These are phyloP conservation scores for Cicer yamashitae DNA, from an alignment of 306 rosid genomes.

Conservation along the genomic window DNA sequence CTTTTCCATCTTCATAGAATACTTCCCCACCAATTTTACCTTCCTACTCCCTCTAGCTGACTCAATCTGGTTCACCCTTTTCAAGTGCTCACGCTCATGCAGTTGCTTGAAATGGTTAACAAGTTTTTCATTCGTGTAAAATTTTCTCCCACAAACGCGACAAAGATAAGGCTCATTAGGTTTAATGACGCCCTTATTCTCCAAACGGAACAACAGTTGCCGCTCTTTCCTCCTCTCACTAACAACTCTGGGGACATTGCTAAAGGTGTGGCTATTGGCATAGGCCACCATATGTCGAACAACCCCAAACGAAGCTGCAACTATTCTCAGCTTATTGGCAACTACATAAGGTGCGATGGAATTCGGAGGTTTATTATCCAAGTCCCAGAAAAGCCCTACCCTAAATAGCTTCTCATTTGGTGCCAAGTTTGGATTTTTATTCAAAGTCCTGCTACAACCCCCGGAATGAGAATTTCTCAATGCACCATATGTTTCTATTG, in stretches of 20 bases:
- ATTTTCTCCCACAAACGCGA: slow-evolving; percentile 79
- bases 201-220: slow-evolving; percentile 53
- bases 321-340: slow-evolving; percentile 69
- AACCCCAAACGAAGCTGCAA: slow-evolving; percentile 72
- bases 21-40: slow-evolving; percentile 78
- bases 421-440: slow-evolving; percentile 21
- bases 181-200: slow-evolving; percentile 65
- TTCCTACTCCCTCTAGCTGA: slow-evolving; percentile 74
- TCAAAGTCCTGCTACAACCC: slow-evolving; percentile 9
- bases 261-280: slow-evolving; percentile 64
- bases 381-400: slow-evolving; percentile 89
- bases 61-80: slow-evolving; percentile 75
- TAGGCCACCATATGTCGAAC: slow-evolving; percentile 75
- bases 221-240: slow-evolving; percentile 61
- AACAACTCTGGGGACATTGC: slow-evolving; percentile 59
- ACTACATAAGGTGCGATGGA: slow-evolving; percentile 71
- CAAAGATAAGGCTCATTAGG: slow-evolving; percentile 63
- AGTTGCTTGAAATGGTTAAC: slow-evolving; percentile 78
- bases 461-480: slow-evolving; percentile 46
- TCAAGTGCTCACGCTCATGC: slow-evolving; percentile 72
- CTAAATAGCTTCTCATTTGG: slow-evolving; percentile 43
- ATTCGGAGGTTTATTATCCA: slow-evolving; percentile 82
- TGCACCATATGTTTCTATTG: background rate
- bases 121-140: slow-evolving; percentile 69
- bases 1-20: slow-evolving; percentile 91